These are phyloP conservation scores for Novymonas esmeraldas DNA, from an alignment of 208 protist species.

Conservation along the genomic window DNA sequence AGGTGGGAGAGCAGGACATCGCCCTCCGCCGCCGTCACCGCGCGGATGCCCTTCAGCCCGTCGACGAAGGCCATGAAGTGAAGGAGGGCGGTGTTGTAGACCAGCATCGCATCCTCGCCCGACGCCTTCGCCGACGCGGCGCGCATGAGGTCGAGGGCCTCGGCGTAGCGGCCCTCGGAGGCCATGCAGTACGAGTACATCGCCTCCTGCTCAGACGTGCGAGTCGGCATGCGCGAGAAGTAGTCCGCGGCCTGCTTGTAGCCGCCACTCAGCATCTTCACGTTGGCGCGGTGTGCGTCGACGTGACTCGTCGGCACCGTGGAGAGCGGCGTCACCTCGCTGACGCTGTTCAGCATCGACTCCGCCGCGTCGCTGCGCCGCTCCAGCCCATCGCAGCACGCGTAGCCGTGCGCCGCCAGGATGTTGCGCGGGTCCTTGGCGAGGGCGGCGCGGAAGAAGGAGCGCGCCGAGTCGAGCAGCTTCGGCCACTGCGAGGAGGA, in stretches of 20 bases:
- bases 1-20: constrained; percentile 43
- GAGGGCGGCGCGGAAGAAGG: constrained; percentile 66
- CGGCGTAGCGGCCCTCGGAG: constrained; percentile 50
- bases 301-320: constrained; percentile 47
- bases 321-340: constrained; percentile 69
- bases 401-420: constrained; percentile 79
- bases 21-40: constrained; percentile 46
- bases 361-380: constrained; percentile 59
- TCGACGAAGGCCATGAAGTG: constrained; percentile 73
- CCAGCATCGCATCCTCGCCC: constrained; percentile 43
- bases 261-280: constrained; percentile 70
- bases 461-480: constrained; percentile 42
- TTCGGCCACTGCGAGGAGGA: constrained; percentile 44
- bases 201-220: constrained; percentile 58
- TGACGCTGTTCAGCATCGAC: constrained; percentile 73
- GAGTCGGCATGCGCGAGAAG: constrained; percentile 36
- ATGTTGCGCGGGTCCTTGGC: constrained; percentile 70
- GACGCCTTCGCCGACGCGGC: constrained; percentile 32
- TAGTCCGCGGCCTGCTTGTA: constrained; percentile 86
- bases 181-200: constrained; percentile 79
- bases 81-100: constrained; percentile 77
- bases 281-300: constrained; percentile 72
- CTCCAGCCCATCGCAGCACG: constrained; percentile 81
- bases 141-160: constrained; percentile 61
- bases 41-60: constrained; percentile 32